Conservation (phyloP, 2,329 filamentous ascomycete genomes). For the Cytospora paraplurivora region DNA sequence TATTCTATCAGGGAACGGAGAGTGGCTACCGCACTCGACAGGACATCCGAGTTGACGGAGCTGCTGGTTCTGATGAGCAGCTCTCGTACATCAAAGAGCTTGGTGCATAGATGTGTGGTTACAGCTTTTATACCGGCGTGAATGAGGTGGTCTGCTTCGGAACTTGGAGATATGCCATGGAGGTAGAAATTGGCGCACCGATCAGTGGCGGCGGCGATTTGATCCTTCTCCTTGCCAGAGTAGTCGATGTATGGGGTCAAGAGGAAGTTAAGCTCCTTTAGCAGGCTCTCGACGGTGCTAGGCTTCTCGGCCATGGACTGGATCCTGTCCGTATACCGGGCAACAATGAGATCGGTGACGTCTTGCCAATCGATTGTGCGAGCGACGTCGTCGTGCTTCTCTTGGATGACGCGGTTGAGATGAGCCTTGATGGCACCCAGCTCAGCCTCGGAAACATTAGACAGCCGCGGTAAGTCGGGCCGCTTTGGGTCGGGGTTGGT, state of each 20-base stretch:
- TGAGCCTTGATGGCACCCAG: slow-evolving; percentile 38
- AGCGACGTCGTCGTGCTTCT: slow-evolving; percentile 38
- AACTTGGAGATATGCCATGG: slow-evolving; percentile 36
- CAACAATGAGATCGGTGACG: slow-evolving; percentile 65
- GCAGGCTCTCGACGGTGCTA: slow-evolving; percentile 37
- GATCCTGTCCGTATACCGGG: slow-evolving; percentile 62
- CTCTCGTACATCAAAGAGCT: slow-evolving; percentile 36
- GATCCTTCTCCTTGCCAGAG: slow-evolving; percentile 34
- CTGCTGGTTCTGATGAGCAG: slow-evolving; percentile 28
- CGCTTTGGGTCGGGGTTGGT: slow-evolving; percentile 43
- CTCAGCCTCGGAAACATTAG: slow-evolving; percentile 28
- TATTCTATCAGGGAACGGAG: slow-evolving; percentile 24
- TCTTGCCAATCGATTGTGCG: slow-evolving; percentile 64
- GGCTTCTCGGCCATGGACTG: slow-evolving; percentile 40
- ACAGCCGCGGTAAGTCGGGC: slow-evolving; percentile 35
- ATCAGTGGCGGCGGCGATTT: slow-evolving; percentile 43
- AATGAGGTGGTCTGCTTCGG: slow-evolving; percentile 48
- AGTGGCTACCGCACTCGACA: slow-evolving; percentile 1
- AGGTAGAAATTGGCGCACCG: slow-evolving; percentile 53
- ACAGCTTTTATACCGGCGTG: slow-evolving; percentile 46
- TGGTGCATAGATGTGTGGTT: slow-evolving; percentile 42
- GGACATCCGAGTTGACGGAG: neutral
- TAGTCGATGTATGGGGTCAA: slow-evolving; percentile 50
- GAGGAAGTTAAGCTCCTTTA: slow-evolving; percentile 42
- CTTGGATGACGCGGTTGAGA: slow-evolving; percentile 32